Base-by-base conservation (phyloP, 2,329 filamentous ascomycete genomes). In the Diaporthe caulivora region DNA sequence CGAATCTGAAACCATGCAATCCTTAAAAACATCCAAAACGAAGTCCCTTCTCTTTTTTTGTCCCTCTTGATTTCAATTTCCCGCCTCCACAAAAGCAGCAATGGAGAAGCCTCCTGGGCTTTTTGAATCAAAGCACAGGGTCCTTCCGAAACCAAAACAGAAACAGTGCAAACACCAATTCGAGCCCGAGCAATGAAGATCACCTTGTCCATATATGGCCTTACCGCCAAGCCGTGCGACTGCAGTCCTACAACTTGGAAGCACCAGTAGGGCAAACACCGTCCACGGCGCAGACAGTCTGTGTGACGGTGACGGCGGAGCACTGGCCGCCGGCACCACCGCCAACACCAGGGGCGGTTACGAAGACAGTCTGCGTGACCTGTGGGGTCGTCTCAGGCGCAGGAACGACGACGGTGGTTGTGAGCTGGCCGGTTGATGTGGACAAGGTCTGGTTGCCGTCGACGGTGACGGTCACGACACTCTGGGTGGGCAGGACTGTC, bases 201-300 rank as follows among this genome's bases (percentile, higher is more conserved):
- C 21, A 11, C 18, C 29, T 15, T 24, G 37, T 37, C 11, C n/a
- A 4, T 26, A 2, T 26, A 6, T 18, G 8, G 62, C 29, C 31
- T 17, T 31, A 40, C 1, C 37, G 21, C 24, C 26, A n/a, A 26
- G 1, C 55, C 55, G 34, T 17, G 17, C 17, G 10, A n/a, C 29
- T 5, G 1, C 11, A 10, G 7, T 1, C 21, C 24, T 24, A 65
- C 29, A 70, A 42, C 21, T 34, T 70, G 53, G 53, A 47, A n/a
- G 21, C 67, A 15, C 70, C 70, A n/a, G 70, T 71, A 34, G 70
- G 70, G 57, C 70, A 71, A 6, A 65, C 55, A 7, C 70, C 70
- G 54, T 51, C 47, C 3, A 62, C 53, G 15, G 70, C 70, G 42
- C 70, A 71, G 10, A 71, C 70, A 3, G 62, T 65, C 62, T 51